Conservation (phyloP, 495 filamentous ascomycete genomes). For the Jackrogersella multiformis region DNA sequence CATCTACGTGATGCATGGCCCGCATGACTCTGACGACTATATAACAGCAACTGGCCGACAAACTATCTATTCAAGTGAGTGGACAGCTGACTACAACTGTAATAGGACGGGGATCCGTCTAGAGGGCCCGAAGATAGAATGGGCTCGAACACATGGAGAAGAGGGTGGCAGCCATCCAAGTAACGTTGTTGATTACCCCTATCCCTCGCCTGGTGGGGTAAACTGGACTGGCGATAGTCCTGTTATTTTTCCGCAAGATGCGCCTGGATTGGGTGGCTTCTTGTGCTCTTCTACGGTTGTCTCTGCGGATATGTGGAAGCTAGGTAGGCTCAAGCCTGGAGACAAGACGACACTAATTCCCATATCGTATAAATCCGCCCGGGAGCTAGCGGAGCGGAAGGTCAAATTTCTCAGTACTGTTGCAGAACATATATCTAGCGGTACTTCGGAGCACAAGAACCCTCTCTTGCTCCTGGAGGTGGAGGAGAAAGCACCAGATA, state of each 20-base stretch:
- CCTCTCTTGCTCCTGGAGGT: constrained; percentile 9
- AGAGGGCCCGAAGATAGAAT: constrained; percentile 64
- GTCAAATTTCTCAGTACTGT: constrained; percentile 1
- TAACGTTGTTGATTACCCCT: constrained; percentile 69
- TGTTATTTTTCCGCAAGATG: constrained; percentile 66
- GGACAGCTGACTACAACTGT: constrained; percentile 68
- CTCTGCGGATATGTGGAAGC: constrained; percentile 65
- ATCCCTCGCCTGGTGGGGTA: constrained; percentile 58
- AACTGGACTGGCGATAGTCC: constrained; percentile 69
- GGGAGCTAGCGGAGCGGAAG: constrained; percentile 17
- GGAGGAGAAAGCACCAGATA: background rate
- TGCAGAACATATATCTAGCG: constrained; percentile 3
- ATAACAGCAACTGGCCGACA: constrained; percentile 60
- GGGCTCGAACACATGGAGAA: constrained; percentile 65
- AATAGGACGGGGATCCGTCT: constrained; percentile 66
- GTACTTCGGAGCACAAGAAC: background rate
- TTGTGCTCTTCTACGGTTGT: constrained; percentile 63
- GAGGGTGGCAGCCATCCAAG: constrained; percentile 69
- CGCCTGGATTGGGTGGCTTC: constrained; percentile 69
- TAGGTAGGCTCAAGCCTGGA: constrained; percentile 70
- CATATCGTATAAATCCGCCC: constrained; percentile 21
- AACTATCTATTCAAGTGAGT: constrained; percentile 64
- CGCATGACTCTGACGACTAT: constrained; percentile 64
- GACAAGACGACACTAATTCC: constrained; percentile 57
- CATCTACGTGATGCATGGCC: constrained; percentile 64